Evolutionary conservation across 768 basidiomycete genomes (phyloP), one percentile per base, ranked within the genome.

Genomic region (Multifurca ochricompacta): DNA sequence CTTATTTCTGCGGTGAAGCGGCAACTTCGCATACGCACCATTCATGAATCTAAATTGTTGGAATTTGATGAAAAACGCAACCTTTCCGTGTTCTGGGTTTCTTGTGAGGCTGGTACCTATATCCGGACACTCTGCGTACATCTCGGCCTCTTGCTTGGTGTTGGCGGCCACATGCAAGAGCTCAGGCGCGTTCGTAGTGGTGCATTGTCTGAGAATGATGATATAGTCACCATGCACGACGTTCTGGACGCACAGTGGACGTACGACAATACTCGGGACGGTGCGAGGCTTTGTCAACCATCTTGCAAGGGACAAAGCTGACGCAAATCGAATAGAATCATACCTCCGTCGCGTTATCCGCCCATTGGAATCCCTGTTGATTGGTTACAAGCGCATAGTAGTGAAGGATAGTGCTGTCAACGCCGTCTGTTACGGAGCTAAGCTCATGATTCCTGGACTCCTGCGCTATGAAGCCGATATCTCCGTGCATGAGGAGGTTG

Each of bases 141-240:
- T 71, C 74, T 99, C 50, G 96, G 96, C 54, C 77, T 99, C 48
- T 58, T 99, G 37, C 75, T 97, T 34, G 96, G 96, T 58, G 95
- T 98, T 27, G 96, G 96, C 21, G 96, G 94, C n/a, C 96, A 99
- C 70, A 99, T 99, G 96, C 95, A 99, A 73, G 96, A 99, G 69
- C 78, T 99, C 54, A 79, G 96, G 63, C 76, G 96, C 63, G 95
- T 98, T 13, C 76, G 96, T 60, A 91, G 87, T 67, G 96, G 96
- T 64, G 95, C 94, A 45, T 85, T 97, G 81, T 90, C 87, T 45
- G 96, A 99, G 74, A 93, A 91, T 67, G 95, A 98, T 67, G 93
- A 93, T 63, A 92, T 97, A 65, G 96, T 98, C 56, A 94, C 95
- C 19, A 99, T 99, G 96, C 96, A 99, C 71, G 96, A 99, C 68